Base-by-base conservation (phyloP, 306 rosid genomes). In the Vachellia collinsii region DNA sequence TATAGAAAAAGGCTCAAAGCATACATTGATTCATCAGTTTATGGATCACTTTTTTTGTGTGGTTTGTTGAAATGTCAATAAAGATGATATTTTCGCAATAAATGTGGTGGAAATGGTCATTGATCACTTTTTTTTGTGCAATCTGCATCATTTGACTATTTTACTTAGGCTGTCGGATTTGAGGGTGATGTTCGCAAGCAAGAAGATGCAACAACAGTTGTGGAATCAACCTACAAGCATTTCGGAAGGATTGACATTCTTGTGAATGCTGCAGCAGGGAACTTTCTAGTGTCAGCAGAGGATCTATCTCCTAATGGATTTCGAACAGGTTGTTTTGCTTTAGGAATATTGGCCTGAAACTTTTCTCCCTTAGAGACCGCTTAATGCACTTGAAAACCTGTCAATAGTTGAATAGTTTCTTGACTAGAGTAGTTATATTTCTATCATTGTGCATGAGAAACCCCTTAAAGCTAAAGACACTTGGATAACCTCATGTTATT, bases 231-330 rank as follows among this genome's bases (percentile, higher is more conserved):
- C 47, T 91, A 87, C 77, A 85, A 89, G 68, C 90, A 85, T 83
- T 90, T 94, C 71, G 97, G 97, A 11, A 87, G 85, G 78, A 83
- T 94, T 37, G 97, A 94, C 87, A 86, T 94, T 56, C 97, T 94
- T 25, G 93, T 94, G 43, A 94, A 94, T 82, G 84, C 94, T 36
- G 99, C 99, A 12, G 99, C 99, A 0, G 99, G 99, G 11, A 94
- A 94, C 75, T 94, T 94, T 78, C 93, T 93, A 0, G 90, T 80
- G 6, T 64, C 95, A 2, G 93, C 99, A 2, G 99, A 94, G 83
- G 97, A 94, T 86, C 87, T 94, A 59, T 89, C 99, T 25, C 99
- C 99, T 3, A 94, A 94, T 68, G 99, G 99, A 17, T 93, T 94
- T 82, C 92, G 97, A 80, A 94, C 99, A 79, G 99, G 99, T 94